Conservation (phyloP, 169 alveolate species). For the Theileria orientalis region DNA sequence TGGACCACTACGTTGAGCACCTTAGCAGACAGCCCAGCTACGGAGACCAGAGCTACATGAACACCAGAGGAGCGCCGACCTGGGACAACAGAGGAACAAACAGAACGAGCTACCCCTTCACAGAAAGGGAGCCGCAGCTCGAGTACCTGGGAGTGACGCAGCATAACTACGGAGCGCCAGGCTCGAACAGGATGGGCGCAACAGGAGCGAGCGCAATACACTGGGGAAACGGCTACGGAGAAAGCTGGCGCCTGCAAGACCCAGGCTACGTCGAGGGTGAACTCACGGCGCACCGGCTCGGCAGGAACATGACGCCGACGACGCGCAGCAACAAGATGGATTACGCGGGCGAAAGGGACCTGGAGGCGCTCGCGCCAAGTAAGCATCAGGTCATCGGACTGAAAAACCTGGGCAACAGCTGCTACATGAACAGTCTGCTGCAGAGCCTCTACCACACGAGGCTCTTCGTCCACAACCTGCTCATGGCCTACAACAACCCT, state of each 20-base stretch:
- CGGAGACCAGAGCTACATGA: background rate
- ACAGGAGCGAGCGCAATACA: no score
- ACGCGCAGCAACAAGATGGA: no score
- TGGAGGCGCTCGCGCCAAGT: no score
- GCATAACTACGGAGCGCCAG: no score
- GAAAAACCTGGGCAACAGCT: constrained; percentile 91
- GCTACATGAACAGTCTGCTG: constrained; percentile 92
- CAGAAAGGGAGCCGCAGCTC: background rate
- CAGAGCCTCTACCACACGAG: constrained; percentile 92
- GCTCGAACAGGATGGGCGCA: no score
- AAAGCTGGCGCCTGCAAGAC: no score
- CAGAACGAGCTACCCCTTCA: background rate
- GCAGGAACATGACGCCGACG: no score
- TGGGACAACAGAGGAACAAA: background rate
- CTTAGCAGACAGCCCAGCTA: background rate
- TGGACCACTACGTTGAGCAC: background rate
- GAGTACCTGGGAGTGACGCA: no score
- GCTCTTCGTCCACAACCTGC: constrained; percentile 59
- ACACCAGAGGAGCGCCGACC: background rate
- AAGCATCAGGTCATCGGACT: constrained; percentile 77
- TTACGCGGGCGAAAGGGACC: no score
- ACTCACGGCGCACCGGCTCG: background rate
- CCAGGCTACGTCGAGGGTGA: background rate
- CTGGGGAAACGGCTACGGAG: no score
- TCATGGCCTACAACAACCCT: constrained; percentile 17